Evolutionary conservation across 768 basidiomycete species (phyloP).

Genomic region (Russula sp.): DNA sequence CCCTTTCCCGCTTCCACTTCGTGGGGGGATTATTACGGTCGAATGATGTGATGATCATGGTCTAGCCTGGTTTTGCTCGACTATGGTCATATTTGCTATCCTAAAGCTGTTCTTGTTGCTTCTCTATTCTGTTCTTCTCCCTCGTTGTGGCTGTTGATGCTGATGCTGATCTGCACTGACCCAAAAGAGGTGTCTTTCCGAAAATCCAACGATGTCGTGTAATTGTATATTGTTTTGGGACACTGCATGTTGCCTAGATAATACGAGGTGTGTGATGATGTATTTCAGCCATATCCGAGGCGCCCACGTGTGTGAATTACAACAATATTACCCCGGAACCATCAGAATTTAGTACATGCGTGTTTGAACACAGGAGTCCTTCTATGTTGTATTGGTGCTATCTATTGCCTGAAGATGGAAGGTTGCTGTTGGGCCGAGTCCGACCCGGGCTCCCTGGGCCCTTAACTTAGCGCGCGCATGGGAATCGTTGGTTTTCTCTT

Average conservation of each 20-base stretch:
- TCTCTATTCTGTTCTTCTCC: not conserved
- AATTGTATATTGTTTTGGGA: not conserved
- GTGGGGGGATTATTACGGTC: not conserved
- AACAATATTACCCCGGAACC: slow-evolving; percentile 9
- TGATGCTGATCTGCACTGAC: slow-evolving; percentile 22
- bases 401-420: slow-evolving; percentile 11
- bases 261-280: slow-evolving; percentile 16
- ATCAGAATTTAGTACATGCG: slow-evolving; percentile 15
- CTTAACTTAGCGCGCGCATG: slow-evolving; percentile 15
- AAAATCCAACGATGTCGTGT: slow-evolving; percentile 15
- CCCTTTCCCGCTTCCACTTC: not conserved
- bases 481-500: not conserved
- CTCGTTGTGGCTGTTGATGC: slow-evolving; percentile 13
- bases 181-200: not conserved
- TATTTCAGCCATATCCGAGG: slow-evolving; percentile 7
- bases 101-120: not conserved
- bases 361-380: slow-evolving; percentile 11
- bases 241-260: slow-evolving; percentile 6
- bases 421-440: not conserved
- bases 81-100: slow-evolving; percentile 20
- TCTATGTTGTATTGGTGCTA: slow-evolving; percentile 9
- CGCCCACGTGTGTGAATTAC: slow-evolving; percentile 13
- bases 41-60: slow-evolving; percentile 12
- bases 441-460: not conserved
- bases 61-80: slow-evolving; percentile 18